Conservation (phyloP, 208 protist genomes). For the Zelonia costaricensis region DNA sequence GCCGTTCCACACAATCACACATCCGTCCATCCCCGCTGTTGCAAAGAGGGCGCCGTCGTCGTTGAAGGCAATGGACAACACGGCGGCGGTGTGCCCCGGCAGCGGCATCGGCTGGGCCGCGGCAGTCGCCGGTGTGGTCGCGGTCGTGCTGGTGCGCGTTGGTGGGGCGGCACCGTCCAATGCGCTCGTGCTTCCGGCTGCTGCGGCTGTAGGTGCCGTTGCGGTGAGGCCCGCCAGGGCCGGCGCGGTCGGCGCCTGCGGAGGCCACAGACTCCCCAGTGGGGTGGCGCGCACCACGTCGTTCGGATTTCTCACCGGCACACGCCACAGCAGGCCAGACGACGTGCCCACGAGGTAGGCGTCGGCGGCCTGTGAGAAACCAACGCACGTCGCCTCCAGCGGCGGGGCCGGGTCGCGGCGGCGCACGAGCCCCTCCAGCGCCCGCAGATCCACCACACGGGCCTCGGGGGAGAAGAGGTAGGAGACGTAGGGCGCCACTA, state of each 20-base stretch:
- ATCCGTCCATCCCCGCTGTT: constrained; percentile 44
- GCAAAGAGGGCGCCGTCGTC: constrained; percentile 51
- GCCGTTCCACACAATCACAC: constrained; percentile 60
- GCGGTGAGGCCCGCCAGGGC: background rate
- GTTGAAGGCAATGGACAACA: constrained; percentile 56
- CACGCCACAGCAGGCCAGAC: constrained; percentile 45
- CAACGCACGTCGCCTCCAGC: constrained; percentile 37
- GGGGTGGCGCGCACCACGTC: constrained; percentile 24
- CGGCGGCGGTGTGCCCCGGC: constrained; percentile 43
- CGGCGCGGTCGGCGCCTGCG: constrained; percentile 2
- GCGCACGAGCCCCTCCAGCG: constrained; percentile 13
- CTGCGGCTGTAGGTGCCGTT: too few species aligned
- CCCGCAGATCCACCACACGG: constrained; percentile 38
- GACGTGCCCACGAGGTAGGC: constrained; percentile 58
- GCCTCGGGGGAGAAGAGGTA: constrained; percentile 60
- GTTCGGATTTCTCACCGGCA: constrained; percentile 17
- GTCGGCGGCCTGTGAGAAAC: constrained; percentile 41
- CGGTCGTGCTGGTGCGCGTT: background rate
- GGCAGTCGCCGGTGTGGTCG: background rate
- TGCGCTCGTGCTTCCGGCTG: too few species aligned
- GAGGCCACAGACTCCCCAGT: constrained; percentile 35
- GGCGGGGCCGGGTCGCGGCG: constrained; percentile 3
- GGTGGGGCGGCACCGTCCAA: too few species aligned
- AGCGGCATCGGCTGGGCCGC: constrained; percentile 8
- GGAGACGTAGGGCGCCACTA: constrained; percentile 34